Conservation (phyloP, 768 basidiomycete species). For the Coprinopsis cinerea region DNA sequence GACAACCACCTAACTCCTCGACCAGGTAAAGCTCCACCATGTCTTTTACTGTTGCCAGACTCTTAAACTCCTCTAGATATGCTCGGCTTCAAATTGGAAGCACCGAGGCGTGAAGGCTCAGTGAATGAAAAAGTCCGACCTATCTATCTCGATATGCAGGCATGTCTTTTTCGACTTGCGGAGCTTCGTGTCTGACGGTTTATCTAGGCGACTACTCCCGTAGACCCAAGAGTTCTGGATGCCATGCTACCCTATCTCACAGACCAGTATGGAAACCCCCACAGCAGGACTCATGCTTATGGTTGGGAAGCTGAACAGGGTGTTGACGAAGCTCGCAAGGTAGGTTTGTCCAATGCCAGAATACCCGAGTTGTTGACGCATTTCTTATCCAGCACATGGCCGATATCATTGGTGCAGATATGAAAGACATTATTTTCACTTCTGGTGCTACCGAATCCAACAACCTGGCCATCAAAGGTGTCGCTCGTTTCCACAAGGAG, state of each 20-base stretch:
- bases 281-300: slow-evolving; percentile 97
- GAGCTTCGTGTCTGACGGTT: slow-evolving; percentile 10
- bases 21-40: slow-evolving; percentile 41
- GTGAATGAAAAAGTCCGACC: slow-evolving; percentile 65
- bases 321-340: slow-evolving; percentile 88
- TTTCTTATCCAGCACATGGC: slow-evolving; percentile 64
- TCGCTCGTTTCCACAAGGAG: slow-evolving; percentile 91
- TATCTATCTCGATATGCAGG: slow-evolving; percentile 98
- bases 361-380: slow-evolving; percentile 1
- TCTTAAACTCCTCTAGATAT: slow-evolving; percentile 50
- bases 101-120: slow-evolving; percentile 52
- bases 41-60: not conserved
- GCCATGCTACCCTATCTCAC: slow-evolving; percentile 95
- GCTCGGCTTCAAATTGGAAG: slow-evolving; percentile 81
- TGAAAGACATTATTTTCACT: slow-evolving; percentile 96
- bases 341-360: slow-evolving; percentile 17
- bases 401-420: slow-evolving; percentile 86
- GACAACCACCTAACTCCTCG: slow-evolving; percentile 66
- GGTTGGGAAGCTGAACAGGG: slow-evolving; percentile 98
- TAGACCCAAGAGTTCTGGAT: slow-evolving; percentile 95
- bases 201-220: slow-evolving; percentile 87
- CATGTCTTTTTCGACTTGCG: slow-evolving; percentile 23
- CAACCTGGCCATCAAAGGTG: slow-evolving; percentile 96
- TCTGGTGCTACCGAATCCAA: slow-evolving; percentile 98
- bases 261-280: slow-evolving; percentile 96